Evolutionary conservation across 192 early-diverging fungal genomes (phyloP), one percentile per base, ranked within the genome.

Genomic region (Rhizophagus prolifer): DNA sequence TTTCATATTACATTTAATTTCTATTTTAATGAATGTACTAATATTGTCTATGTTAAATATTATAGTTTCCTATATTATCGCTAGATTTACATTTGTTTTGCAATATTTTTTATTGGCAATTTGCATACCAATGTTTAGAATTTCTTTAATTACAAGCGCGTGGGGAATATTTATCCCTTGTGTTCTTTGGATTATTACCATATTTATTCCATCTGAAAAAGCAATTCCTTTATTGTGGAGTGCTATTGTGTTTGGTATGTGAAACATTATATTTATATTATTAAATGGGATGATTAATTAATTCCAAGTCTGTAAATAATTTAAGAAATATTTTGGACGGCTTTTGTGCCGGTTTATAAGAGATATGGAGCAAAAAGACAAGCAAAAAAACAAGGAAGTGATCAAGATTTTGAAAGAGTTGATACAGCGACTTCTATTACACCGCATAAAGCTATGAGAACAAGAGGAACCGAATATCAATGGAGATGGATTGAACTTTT

Each of bases 131-230:
- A 28, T 67, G 63, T 76, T 76, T 66, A 41, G 74, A 10, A 38
- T 28, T 25, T n/a, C 26, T n/a, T 76, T 76, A n/a, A 66, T 54
- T 14, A 47, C 63, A 2, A 31, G 12, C 16, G 38, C 47, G 25
- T 76, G 74, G 74, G 74, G 74, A 34, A 76, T 76, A 50, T 23
- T 76, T 34, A 76, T 76, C 10, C 74, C 74, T n/a, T 54, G 14
- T 31, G 7, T 50, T 9, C 7, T 76, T 41, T 76, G 74, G 74
- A 13, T 76, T 50, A 25, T 66, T 21, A 44, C 63, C 0, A 67
- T 67, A 25, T 44, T 64, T 58, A 41, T 50, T 23, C 26, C 61
- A 12, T 19, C 23, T 25, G 1, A 41, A 0, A 73, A 41, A n/a
- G 21, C 13, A 46, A 34, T 26, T 34, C 1, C 13, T 47, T 31